Conservation (phyloP, 768 basidiomycete genomes). For the Trametes sanguinea region DNA sequence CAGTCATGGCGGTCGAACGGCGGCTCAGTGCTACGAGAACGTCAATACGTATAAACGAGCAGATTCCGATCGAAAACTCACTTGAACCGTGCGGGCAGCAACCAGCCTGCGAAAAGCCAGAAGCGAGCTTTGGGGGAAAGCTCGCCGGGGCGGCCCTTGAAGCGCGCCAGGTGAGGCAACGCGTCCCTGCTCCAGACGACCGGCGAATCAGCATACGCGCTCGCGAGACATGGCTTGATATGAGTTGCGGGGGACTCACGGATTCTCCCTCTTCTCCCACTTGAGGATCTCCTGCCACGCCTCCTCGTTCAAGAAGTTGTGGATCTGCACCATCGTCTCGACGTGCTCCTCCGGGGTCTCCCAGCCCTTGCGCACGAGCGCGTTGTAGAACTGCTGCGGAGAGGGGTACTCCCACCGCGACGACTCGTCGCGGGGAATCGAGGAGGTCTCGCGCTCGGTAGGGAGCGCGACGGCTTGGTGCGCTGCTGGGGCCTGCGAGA, state of each 20-base stretch:
- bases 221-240: background rate
- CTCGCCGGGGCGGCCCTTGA: slow-evolving; percentile 90
- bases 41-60: background rate
- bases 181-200: slow-evolving; percentile 50
- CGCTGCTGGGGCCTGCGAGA: slow-evolving; percentile 67
- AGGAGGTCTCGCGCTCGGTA: slow-evolving; percentile 72
- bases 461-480: slow-evolving; percentile 64
- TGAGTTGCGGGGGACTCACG: slow-evolving; percentile 45
- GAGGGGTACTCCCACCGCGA: slow-evolving; percentile 92
- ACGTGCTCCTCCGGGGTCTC: slow-evolving; percentile 96
- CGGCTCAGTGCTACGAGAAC: slow-evolving; percentile 67
- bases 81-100: slow-evolving; percentile 91
- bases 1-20: slow-evolving; percentile 97
- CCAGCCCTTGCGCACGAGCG: slow-evolving; percentile 93
- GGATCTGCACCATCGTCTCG: slow-evolving; percentile 96
- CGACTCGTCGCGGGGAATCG: slow-evolving; percentile 73
- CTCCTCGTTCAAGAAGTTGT: slow-evolving; percentile 96
- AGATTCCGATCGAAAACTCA: slow-evolving; percentile 40
- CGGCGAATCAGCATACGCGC: background rate
- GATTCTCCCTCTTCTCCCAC: slow-evolving; percentile 79
- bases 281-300: slow-evolving; percentile 94
- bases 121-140: slow-evolving; percentile 93
- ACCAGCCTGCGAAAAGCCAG: slow-evolving; percentile 83
- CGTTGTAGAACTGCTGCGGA: slow-evolving; percentile 98
- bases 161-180: slow-evolving; percentile 74